Evolutionary conservation across 2,329 filamentous ascomycete genomes (phyloP).

Genomic region (Fusarium cyanostomum): DNA sequence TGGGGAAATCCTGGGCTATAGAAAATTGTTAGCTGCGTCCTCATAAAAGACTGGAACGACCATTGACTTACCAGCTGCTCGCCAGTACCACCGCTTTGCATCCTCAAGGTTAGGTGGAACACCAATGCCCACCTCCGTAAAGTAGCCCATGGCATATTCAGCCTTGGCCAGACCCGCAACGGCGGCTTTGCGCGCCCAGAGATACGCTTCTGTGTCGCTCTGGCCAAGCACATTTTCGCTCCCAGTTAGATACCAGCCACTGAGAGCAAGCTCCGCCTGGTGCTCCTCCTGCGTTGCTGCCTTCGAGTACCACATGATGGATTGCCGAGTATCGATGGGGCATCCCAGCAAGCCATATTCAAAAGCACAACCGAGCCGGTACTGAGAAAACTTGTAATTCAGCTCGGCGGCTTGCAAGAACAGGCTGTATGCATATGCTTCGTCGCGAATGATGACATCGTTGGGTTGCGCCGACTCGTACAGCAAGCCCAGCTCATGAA

Average conservation of each 20-base stretch:
- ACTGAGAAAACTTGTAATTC: conserved; percentile 96
- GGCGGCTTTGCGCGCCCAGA: conserved; percentile 96
- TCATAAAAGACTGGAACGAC: background rate
- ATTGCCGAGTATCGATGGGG: conserved; percentile 81
- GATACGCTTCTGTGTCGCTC: conserved; percentile 93
- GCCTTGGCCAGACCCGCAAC: conserved; percentile 89
- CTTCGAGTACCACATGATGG: conserved; percentile 93
- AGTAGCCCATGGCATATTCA: conserved; percentile 97
- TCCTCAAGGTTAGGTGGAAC: conserved; percentile 88
- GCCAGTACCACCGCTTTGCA: conserved; percentile 97
- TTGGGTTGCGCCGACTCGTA: conserved; percentile 72
- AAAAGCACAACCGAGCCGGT: conserved; percentile 84
- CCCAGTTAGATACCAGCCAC: conserved; percentile 95
- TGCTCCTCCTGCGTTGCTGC: conserved; percentile 95
- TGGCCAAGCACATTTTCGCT: conserved; percentile 87
- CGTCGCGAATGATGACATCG: conserved; percentile 81
- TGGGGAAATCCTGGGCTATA: conserved; percentile 90
- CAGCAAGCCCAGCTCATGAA: conserved; percentile 83
- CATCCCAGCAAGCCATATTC: conserved; percentile 90
- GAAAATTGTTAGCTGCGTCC: conserved; percentile 40
- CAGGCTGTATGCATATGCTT: conserved; percentile 80
- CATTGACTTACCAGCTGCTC: conserved; percentile 84
- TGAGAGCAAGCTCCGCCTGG: conserved; percentile 85
- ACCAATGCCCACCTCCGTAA: conserved; percentile 94
- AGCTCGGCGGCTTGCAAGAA: conserved; percentile 87